phyloP scores from a whole-genome alignment of 2,329 filamentous ascomycete species.

The Aspergillus ochraceoroseus region DNA sequence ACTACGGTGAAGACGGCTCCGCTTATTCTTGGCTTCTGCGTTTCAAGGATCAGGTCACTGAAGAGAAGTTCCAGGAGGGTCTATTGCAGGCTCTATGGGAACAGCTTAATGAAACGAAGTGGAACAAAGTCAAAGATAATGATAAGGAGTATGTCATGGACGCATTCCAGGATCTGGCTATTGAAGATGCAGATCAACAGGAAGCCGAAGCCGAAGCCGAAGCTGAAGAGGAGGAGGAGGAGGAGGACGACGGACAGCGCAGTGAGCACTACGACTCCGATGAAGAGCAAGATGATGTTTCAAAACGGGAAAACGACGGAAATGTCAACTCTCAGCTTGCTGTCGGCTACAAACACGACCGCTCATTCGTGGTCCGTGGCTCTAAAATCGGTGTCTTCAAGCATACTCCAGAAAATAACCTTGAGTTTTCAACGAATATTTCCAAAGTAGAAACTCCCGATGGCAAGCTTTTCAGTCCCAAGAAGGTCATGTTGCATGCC shows the following conservation, averaged over 20 bases:
- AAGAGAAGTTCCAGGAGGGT: constrained; percentile 87
- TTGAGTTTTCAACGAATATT: constrained; percentile 96
- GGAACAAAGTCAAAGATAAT: constrained; percentile 85
- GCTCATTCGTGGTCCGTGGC: constrained; percentile 93
- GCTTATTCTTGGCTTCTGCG: constrained; percentile 94
- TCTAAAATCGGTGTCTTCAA: constrained; percentile 99
- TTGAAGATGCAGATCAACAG: constrained; percentile 62
- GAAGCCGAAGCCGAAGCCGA: constrained; percentile 53
- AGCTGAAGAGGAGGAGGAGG: constrained; percentile 55
- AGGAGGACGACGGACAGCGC: constrained; percentile 58
- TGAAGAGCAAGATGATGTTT: constrained; percentile 74
- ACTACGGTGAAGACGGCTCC: constrained; percentile 80
- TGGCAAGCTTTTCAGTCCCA: constrained; percentile 84
- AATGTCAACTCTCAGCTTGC: constrained; percentile 91
- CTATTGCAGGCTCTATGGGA: constrained; percentile 97
- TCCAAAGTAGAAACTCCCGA: constrained; percentile 87
- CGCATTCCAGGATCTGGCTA: constrained; percentile 87
- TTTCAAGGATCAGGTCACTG: constrained; percentile 74
- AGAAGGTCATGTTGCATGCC: constrained; percentile 93
- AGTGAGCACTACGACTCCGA: constrained; percentile 71
- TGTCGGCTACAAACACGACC: constrained; percentile 93
- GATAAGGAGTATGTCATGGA: constrained; percentile 93
- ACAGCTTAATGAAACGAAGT: constrained; percentile 88
- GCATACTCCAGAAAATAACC: constrained; percentile 83
- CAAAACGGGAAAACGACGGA: constrained; percentile 64